phyloP scores from a whole-genome alignment of 139 green algal species.

The Chlamydomonas sp. region DNA sequence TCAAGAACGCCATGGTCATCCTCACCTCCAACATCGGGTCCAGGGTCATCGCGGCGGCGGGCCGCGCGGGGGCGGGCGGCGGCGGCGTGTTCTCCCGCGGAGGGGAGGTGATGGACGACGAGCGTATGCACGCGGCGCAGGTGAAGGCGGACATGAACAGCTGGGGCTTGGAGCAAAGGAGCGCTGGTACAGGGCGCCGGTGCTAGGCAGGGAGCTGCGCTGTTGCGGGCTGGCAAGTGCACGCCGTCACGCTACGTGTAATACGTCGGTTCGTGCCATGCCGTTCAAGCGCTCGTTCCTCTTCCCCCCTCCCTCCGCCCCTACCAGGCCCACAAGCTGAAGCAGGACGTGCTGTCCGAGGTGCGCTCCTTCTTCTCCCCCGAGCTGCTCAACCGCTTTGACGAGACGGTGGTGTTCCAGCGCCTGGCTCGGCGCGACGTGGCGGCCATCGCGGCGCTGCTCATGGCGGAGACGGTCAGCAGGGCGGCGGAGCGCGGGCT shows the following conservation, averaged over 20 bases:
- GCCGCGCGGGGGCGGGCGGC: neutral
- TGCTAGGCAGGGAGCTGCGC: too few relatives aligned
- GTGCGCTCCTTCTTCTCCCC: conserved; percentile 65
- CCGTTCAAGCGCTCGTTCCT: neutral
- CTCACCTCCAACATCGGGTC: conserved; percentile 95
- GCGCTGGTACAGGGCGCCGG: too few relatives aligned
- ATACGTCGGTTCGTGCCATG: too few relatives aligned
- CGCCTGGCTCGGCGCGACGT: conserved; percentile 70
- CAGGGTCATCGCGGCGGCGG: conserved; percentile 69
- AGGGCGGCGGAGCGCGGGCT: conserved; percentile 61
- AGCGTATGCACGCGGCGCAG: conserved; percentile 49
- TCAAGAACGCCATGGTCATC: conserved; percentile 94
- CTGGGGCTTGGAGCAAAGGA: too few relatives aligned
- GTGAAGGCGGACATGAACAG: neutral
- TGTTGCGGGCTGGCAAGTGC: too few relatives aligned
- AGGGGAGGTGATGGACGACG: neutral
- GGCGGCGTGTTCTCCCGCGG: neutral
- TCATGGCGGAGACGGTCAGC: conserved; percentile 68
- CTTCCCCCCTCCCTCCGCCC: neutral
- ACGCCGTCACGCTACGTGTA: too few relatives aligned
- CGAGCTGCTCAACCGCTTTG: conserved; percentile 69
- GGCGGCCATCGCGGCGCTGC: conserved; percentile 70
- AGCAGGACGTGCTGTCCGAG: conserved; percentile 36
- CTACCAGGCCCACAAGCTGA: conserved; percentile 1
- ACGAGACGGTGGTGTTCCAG: conserved; percentile 85